Evolutionary conservation across 1,139 yeast genomes (phyloP), one percentile per base, ranked within the genome.

Genomic region (Debaryomycetaceae sp.): DNA sequence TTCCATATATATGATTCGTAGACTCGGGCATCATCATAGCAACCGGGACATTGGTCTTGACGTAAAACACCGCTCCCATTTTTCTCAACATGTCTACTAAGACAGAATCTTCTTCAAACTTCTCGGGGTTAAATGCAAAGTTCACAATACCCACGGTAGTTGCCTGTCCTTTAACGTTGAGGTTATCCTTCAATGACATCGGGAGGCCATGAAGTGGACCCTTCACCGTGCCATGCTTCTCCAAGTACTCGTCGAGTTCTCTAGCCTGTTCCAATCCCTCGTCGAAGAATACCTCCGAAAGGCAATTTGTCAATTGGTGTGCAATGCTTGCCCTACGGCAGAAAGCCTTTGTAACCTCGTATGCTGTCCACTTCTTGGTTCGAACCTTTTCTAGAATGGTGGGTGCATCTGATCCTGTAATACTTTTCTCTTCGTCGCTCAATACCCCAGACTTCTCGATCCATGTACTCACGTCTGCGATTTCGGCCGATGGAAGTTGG

Each of bases 81-180:
- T 58, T 51, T 44, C 62, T 51, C 33, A 42, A 42, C 35, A 65
- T 44, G 11, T 50, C 44, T 3, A 63, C 68, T 34, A 68, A 49
- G 0, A 56, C 61, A 0, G 68, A 53, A 50, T 66, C 71, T 13
- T 55, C 46, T 0, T 57, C 61, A 43, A 58, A 49, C 31, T 44
- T 49, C 36, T 34, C 38, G 64, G 75, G 81, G 11, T 57, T 59
- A 46, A 54, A 61, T 48, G 59, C 55, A 45, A 52, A 56, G 40
- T 56, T 56, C 33, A 78, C 73, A 55, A 74, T 73, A 6, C 84
- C 84, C 37, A 77, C 59, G 7, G 77, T 66, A 3, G 81, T 68
- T 41, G 78, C 82, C 46, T 72, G 76, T 37, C 84, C 85, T 42
- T 64, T 63, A 40, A 78, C 60, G 47, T 69, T 68, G 48, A 72